Conservation (phyloP, 202 grass and related monocot species). For the Carex arenaria region DNA sequence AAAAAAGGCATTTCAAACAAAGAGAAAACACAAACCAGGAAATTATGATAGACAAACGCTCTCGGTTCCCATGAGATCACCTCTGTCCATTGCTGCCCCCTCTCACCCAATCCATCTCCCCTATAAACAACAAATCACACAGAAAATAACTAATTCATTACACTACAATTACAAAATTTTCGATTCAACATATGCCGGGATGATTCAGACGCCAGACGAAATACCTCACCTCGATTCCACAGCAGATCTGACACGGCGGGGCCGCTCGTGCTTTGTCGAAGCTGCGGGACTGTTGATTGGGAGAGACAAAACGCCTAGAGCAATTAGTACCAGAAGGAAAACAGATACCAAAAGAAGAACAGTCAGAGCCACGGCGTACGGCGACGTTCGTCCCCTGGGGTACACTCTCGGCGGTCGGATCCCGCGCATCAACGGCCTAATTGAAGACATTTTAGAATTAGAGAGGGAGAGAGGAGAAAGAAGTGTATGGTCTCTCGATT, state of each 20-base stretch:
- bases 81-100: slow-evolving; percentile 81
- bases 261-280: slow-evolving; percentile 20
- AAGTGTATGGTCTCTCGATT: not conserved
- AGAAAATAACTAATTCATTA: slow-evolving; percentile 12
- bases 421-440: slow-evolving; percentile 64
- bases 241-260: slow-evolving; percentile 33
- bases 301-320: slow-evolving; percentile 30
- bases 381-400: slow-evolving; percentile 31
- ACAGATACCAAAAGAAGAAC: slow-evolving; percentile 51
- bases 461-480: not conserved
- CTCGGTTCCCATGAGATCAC: slow-evolving; percentile 93
- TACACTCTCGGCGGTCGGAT: slow-evolving; percentile 56
- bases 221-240: slow-evolving; percentile 33
- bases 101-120: slow-evolving; percentile 65
- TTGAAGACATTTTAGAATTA: slow-evolving; percentile 37
- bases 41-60: slow-evolving; percentile 84
- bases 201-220: not conserved
- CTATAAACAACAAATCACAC: slow-evolving; percentile 11
- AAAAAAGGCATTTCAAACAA: not conserved
- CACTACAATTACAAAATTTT: slow-evolving; percentile 22
- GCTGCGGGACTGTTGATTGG: slow-evolving; percentile 20
- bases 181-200: not conserved
- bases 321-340: slow-evolving; percentile 28
- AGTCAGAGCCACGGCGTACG: slow-evolving; percentile 49
- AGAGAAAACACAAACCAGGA: slow-evolving; percentile 40